A percentile compares a stretch with the other conserved stretches of the same genome.
phyloP scores from a whole-genome alignment of 371 early-diverging fungal genomes.

The Mortierella sp. region DNA sequence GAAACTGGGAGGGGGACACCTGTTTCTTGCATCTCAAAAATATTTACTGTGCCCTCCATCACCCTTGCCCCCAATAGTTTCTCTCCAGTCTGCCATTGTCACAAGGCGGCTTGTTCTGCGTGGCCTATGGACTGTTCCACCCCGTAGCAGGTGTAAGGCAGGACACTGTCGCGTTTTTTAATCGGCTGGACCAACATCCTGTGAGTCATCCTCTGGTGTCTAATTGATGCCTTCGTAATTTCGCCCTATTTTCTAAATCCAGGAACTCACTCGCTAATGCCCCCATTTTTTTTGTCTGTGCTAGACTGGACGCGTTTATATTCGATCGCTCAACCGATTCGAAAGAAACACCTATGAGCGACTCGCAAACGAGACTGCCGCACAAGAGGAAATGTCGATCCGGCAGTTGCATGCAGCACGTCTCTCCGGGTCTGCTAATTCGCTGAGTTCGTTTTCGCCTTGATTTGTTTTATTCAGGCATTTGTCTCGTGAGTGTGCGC shows the following conservation, averaged over 20 bases:
- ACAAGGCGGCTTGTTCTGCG: constrained; percentile 86
- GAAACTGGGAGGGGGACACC: neutral
- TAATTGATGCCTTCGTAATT: neutral
- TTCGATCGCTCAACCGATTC: constrained; percentile 42
- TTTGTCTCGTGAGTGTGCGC: neutral
- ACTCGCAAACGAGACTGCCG: constrained; percentile 35
- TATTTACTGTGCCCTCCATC: neutral
- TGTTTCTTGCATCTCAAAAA: neutral
- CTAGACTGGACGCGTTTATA: constrained; percentile 48
- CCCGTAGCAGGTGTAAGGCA: constrained; percentile 71
- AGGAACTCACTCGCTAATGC: neutral
- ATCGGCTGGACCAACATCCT: constrained; percentile 74
- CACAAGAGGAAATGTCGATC: constrained; percentile 32
- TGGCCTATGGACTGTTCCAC: constrained; percentile 88
- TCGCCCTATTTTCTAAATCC: neutral
- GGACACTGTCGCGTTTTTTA: constrained; percentile 77
- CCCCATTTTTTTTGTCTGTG: neutral
- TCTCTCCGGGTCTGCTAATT: constrained; percentile 30
- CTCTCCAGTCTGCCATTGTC: constrained; percentile 84
- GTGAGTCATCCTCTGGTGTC: constrained; percentile 56
- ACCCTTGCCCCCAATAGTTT: constrained; percentile 61
- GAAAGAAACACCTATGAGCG: constrained; percentile 50
- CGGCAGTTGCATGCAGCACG: constrained; percentile 27
- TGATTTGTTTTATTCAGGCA: neutral
- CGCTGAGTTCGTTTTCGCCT: constrained; percentile 18